phyloP scores from a whole-genome alignment of 2,329 filamentous ascomycete species.

The Stemphylium beticola region DNA sequence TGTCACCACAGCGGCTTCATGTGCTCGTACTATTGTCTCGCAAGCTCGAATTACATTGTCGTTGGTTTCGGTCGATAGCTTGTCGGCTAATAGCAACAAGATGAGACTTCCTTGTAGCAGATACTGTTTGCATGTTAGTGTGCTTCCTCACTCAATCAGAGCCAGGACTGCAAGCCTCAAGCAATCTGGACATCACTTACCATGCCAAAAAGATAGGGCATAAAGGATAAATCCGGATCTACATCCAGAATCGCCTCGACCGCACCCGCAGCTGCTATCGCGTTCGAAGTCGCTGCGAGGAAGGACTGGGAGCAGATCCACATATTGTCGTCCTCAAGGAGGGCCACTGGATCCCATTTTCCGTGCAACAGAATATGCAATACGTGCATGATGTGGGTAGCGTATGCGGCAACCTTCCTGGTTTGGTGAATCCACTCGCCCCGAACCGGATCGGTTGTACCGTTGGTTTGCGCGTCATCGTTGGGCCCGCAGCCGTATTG shows the following conservation, averaged over 20 bases:
- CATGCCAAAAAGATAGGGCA: slow-evolving; percentile 96
- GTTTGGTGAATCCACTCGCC: slow-evolving; percentile 84
- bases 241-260: slow-evolving; percentile 86
- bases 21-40: slow-evolving; percentile 89
- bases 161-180: neutral
- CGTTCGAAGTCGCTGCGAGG: slow-evolving; percentile 83
- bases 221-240: slow-evolving; percentile 89
- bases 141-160: neutral
- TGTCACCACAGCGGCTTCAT: slow-evolving; percentile 95
- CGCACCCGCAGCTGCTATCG: slow-evolving; percentile 86
- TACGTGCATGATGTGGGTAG: slow-evolving; percentile 93
- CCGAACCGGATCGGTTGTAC: slow-evolving; percentile 46
- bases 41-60: slow-evolving; percentile 85
- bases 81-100: slow-evolving; percentile 85
- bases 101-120: slow-evolving; percentile 88
- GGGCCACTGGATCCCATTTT: slow-evolving; percentile 91
- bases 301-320: slow-evolving; percentile 93
- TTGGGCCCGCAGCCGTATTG: slow-evolving; percentile 50
- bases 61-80: slow-evolving; percentile 82
- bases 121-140: slow-evolving; percentile 56
- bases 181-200: slow-evolving; percentile 41
- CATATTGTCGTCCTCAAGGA: slow-evolving; percentile 87
- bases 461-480: slow-evolving; percentile 45
- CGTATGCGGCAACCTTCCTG: slow-evolving; percentile 84
- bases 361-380: slow-evolving; percentile 86